Percentiles rank a stretch among this genome's conserved stretches.
Conservation (phyloP, 2,329 filamentous ascomycete species). For the Aspergillus proliferans region DNA sequence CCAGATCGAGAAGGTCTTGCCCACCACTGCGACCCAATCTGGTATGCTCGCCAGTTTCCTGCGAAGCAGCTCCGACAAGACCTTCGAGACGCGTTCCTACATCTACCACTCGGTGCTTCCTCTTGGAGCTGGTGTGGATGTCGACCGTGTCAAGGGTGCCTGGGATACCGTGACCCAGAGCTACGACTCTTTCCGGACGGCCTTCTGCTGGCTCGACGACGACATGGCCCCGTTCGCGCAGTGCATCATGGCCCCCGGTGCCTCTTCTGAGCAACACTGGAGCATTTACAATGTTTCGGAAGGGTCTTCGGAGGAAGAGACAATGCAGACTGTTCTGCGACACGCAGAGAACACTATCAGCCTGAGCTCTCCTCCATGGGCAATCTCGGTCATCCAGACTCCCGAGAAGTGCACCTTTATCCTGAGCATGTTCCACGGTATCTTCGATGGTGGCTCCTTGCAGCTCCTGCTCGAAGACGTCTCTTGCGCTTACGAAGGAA, state of each 20-base stretch:
- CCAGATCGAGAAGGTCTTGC: constrained; percentile 24
- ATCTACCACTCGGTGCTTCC: constrained; percentile 26
- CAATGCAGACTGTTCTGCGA: constrained; percentile 13
- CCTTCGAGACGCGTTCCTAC: constrained; percentile 18
- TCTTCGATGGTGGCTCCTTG: constrained; percentile 33
- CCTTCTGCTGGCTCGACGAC: constrained; percentile 29
- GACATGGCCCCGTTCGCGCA: constrained; percentile 31
- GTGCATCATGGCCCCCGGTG: constrained; percentile 19
- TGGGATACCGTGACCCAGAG: constrained; percentile 18
- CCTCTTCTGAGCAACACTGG: constrained; percentile 10
- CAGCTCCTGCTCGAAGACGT: constrained; percentile 30
- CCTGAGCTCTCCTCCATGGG: constrained; percentile 16
- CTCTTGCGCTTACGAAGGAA: constrained; percentile 12
- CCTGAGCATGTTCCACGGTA: constrained; percentile 33
- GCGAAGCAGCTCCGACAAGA: constrained; percentile 12
- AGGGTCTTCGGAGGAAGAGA: constrained; percentile 11
- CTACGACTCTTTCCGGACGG: constrained; percentile 29
- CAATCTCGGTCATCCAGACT: constrained; percentile 15
- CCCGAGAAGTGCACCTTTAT: constrained; percentile 11
- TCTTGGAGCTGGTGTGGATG: constrained; percentile 17
- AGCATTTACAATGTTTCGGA: constrained; percentile 5
- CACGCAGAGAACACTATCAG: constrained; percentile 15
- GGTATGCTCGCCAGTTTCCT: constrained; percentile 31
- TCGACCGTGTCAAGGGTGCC: constrained; percentile 17
- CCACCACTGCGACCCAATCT: constrained; percentile 30